A percentile compares a stretch with the other conserved stretches of the same genome.
Evolutionary conservation across 768 basidiomycete genomes (phyloP).

Genomic region (Dacryopinax spathularia): DNA sequence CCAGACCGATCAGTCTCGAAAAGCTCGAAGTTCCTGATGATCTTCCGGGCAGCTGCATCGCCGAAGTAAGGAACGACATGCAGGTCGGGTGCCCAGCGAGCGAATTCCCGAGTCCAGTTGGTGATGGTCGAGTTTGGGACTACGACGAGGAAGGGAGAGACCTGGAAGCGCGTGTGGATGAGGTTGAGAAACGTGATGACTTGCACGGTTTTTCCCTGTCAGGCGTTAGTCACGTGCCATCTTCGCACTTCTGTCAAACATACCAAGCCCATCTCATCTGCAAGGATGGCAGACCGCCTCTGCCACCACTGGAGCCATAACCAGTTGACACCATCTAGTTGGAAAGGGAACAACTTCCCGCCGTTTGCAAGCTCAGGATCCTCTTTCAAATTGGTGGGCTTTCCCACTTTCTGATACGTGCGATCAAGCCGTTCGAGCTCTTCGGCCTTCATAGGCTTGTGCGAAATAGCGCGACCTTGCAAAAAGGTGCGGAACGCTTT

Average conservation of each 20-base stretch:
- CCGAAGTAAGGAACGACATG: slow-evolving; percentile 77
- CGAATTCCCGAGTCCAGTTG: slow-evolving; percentile 91
- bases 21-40: slow-evolving; percentile 72
- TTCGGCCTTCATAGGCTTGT: slow-evolving; percentile 36
- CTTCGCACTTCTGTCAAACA: slow-evolving; percentile 9
- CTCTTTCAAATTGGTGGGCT: slow-evolving; percentile 8
- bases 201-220: slow-evolving; percentile 81
- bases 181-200: slow-evolving; percentile 70
- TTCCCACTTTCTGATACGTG: slow-evolving; percentile 37
- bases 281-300: slow-evolving; percentile 70
- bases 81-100: slow-evolving; percentile 57
- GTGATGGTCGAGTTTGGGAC: slow-evolving; percentile 94
- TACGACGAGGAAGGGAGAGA: slow-evolving; percentile 72
- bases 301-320: slow-evolving; percentile 80
- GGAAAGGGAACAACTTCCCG: slow-evolving; percentile 24
- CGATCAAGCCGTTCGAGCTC: slow-evolving; percentile 35
- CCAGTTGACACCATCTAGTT: slow-evolving; percentile 69
- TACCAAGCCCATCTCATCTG: slow-evolving; percentile 96
- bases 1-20: slow-evolving; percentile 34
- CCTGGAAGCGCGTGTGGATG: slow-evolving; percentile 39
- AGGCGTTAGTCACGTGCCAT: background rate
- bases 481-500: slow-evolving; percentile 56
- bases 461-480: slow-evolving; percentile 41
- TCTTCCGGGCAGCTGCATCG: slow-evolving; percentile 61
- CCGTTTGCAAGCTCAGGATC: slow-evolving; percentile 56